Evolutionary conservation across 2,329 filamentous ascomycete species (phyloP), one percentile per base, ranked within the genome.

Genomic region (Cadophora sp.): DNA sequence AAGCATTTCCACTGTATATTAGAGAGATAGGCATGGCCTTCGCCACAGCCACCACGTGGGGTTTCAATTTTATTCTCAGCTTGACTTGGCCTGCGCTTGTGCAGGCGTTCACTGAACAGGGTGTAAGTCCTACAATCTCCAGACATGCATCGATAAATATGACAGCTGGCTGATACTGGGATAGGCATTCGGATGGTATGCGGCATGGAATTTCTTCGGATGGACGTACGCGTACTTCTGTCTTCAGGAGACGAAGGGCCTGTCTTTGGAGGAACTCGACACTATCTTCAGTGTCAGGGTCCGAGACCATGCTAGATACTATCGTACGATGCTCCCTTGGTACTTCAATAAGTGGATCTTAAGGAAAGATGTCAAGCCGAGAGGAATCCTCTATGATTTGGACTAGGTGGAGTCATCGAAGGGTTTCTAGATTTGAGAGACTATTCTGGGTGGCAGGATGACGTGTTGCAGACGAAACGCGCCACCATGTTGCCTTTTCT

Each of bases 1-100:
- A 91, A 76, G 88, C 87, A 1, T 91, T 90, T 74, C 88, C 88
- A 4, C 26, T 68, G 9, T 68, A 68, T 79, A 85, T 90, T 50
- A 85, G 88, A 19, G 83, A 86, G 1, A 81, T 88, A 61, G 87
- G 87, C 50, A 90, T 90, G 87, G 85, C 86, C 1, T 79, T 89
- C 0, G 83, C 84, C 0, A 86, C 83, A 1, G 83, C 84, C 0
- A 86, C 83, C 1, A 84, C 82, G 0, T 86, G 84, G 83, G 79
- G 81, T 66, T 84, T 82, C 71, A 82, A 82, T 70, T 71, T 68
- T 24, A 66, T 79, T 29, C 71, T 79, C 8, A 72, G 73, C 2
- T 70, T 79, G 66, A 79, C 77, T 4, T 79, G 76, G 76, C 73
- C 78, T n/a, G 66, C 71, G 1, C 67, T 79, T 16, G 69, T 76